Conservation (phyloP, 2,329 filamentous ascomycete genomes). For the Boeremia exigua region DNA sequence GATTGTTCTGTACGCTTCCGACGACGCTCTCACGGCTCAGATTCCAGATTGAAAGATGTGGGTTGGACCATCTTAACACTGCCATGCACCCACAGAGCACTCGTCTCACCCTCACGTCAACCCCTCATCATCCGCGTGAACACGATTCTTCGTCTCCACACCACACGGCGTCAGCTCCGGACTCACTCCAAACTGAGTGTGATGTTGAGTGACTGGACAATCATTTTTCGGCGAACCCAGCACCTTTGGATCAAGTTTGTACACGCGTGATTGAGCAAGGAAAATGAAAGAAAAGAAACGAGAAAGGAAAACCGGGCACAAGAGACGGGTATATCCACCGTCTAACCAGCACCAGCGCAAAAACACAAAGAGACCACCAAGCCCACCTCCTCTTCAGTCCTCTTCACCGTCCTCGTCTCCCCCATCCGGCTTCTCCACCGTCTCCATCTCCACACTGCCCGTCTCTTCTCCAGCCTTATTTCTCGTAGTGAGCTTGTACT, state of each 20-base stretch:
- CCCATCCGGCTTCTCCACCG: constrained; percentile 33
- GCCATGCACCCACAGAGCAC: too few species aligned
- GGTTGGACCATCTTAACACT: too few species aligned
- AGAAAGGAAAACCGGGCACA: neutral
- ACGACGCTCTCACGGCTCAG: too few species aligned
- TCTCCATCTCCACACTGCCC: constrained; percentile 42
- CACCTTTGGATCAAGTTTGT: neutral
- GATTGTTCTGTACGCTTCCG: too few species aligned
- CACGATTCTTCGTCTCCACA: too few species aligned
- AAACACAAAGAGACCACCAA: neutral
- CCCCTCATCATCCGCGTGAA: too few species aligned
- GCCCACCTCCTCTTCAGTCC: neutral
- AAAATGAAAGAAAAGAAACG: neutral
- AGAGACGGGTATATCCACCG: constrained; percentile 13
- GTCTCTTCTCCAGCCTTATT: constrained; percentile 38
- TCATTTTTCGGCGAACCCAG: too few species aligned
- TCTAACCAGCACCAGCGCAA: constrained; percentile 1
- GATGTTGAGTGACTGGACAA: neutral
- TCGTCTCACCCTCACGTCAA: too few species aligned
- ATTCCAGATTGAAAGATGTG: too few species aligned
- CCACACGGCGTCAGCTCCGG: too few species aligned
- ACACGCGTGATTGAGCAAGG: neutral
- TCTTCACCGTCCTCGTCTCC: constrained; percentile 7
- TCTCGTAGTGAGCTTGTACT: constrained; percentile 61
- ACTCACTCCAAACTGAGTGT: too few species aligned